Base-by-base conservation (phyloP, 352 stramenopile genomes). In the Pythium dissotocum region DNA sequence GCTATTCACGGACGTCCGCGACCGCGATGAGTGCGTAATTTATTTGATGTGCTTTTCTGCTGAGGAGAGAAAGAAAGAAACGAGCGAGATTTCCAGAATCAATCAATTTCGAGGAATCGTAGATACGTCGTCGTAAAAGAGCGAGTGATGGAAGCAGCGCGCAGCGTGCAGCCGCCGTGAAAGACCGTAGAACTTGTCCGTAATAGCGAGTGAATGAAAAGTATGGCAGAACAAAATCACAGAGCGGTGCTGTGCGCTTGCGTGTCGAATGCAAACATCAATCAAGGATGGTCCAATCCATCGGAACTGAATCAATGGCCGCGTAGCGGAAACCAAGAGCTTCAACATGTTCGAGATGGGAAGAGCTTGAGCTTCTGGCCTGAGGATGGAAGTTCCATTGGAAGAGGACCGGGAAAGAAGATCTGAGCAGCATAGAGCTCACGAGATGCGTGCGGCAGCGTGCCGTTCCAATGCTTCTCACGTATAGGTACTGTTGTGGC, bases 21-120 rank as follows among this genome's bases (percentile, higher is more conserved):
- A 63, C 58, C 36, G 51, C 58, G 30, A 61, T 58, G 58, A 71
- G 65, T 71, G 65, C 65, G 65, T 71, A 71, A 71, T 56, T 71
- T 71, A 71, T 71, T 30, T 55, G 57, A 64, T 63, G 62, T 69
- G 21, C 48, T 26, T 30, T 30, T 52, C 18, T 52, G 18, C 61
- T 65, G 61, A 65, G 54, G 18, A 12, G 46, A 16, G 18, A 51
- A 12, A 16, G 8, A 53, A 53, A 30, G 28, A 30, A 30, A 30
- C 28, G 7, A 30, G n/a, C 9, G n/a, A 53, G 21, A 14, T 26
- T 51, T 28, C 7, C 44, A 12, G 10, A 26, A 53, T 9, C 46
- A 53, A 16, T 9, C 6, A 32, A 16, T 33, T 4, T 4, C 7
- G 46, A 30, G 46, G 44, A 51, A 51, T 26, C 44, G 44, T 32